Base-by-base conservation (phyloP, 2,329 filamentous ascomycete species). In the Clonostachys solani region DNA sequence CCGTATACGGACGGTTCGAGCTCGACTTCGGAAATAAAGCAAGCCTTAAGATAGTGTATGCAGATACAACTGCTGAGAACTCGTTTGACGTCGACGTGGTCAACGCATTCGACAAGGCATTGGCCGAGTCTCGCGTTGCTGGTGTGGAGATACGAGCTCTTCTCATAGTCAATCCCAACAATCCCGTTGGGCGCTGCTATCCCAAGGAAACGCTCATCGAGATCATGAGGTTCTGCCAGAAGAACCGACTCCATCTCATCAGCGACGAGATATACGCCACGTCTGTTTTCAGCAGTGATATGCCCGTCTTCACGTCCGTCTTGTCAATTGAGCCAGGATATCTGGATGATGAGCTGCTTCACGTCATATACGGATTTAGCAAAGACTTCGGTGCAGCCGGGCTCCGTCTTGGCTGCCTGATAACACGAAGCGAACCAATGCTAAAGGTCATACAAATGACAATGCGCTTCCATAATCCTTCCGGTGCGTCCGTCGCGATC, bases 181-280 rank as follows among this genome's bases (percentile, higher is more conserved):
- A 80, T 44, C 77, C 77, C 0, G 64, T 80, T 0, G 77, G 62
- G 65, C 56, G 56, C 49, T 77, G 72, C 54, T 77, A 78, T 49
- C 60, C 71, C 2, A 59, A 59, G n/a, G 57, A 64, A 6, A 68
- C 67, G 0, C 54, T 80, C 4, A 49, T 72, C 1, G 61, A 60
- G 7, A 58, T 77, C 18, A 69, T 81, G 66, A 54, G 56, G 4
- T 68, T 82, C 46, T 81, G 78, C 51, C 62, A 75, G 45, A 66
- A 64, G 38, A 65, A 79, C 50, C 52, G 59, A 5, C 60, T 83
- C 5, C 78, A 83, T 49, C 62, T 82, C 42, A 69, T 83, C 53
- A 75, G 72, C 50, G 79, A 83, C 55, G 80, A 83, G 55, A 74
- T 83, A 37, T 83, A 82, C 54, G 79, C 73, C 10, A 62, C 75